Percentiles rank a stretch among this genome's conserved stretches.
phyloP scores from a whole-genome alignment of 257 asterid species.

The Orobanche coerulescens region DNA sequence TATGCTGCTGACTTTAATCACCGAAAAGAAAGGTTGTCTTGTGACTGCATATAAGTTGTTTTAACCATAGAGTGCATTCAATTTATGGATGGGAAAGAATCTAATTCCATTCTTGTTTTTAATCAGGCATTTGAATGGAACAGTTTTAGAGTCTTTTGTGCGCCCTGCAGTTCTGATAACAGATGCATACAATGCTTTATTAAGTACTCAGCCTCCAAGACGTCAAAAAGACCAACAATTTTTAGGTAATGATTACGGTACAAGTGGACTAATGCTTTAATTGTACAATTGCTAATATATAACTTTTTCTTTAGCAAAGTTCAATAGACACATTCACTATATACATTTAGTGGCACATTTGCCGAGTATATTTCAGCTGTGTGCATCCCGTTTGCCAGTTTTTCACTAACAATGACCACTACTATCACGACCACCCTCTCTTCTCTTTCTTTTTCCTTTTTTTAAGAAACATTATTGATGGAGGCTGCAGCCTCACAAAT shows the following conservation, averaged over 20 bases:
- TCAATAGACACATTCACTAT: slow-evolving; percentile 6
- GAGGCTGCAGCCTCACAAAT: background rate
- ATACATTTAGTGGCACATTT: slow-evolving; percentile 8
- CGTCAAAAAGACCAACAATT: slow-evolving; percentile 93
- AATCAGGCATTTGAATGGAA: slow-evolving; percentile 85
- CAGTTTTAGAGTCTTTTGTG: slow-evolving; percentile 90
- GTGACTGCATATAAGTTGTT: slow-evolving; percentile 18
- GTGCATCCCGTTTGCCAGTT: slow-evolving; percentile 11
- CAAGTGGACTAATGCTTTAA: slow-evolving; percentile 11
- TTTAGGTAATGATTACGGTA: slow-evolving; percentile 51
- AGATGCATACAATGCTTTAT: slow-evolving; percentile 82
- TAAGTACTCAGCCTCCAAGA: slow-evolving; percentile 83
- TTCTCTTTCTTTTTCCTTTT: too few species aligned
- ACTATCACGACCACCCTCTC: too few species aligned
- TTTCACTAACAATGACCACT: background rate
- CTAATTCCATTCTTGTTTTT: slow-evolving; percentile 31
- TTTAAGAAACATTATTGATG: background rate
- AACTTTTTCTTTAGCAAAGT: slow-evolving; percentile 12
- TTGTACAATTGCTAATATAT: background rate
- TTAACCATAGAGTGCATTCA: slow-evolving; percentile 20
- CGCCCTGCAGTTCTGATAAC: slow-evolving; percentile 98
- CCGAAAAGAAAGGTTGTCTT: slow-evolving; percentile 81
- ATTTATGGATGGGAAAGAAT: slow-evolving; percentile 15
- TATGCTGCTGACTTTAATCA: slow-evolving; percentile 98
- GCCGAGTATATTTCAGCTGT: slow-evolving; percentile 1